Evolutionary conservation across 768 basidiomycete genomes (phyloP), one percentile per base, ranked within the genome.

Genomic region (Leccinum disarticulatum): DNA sequence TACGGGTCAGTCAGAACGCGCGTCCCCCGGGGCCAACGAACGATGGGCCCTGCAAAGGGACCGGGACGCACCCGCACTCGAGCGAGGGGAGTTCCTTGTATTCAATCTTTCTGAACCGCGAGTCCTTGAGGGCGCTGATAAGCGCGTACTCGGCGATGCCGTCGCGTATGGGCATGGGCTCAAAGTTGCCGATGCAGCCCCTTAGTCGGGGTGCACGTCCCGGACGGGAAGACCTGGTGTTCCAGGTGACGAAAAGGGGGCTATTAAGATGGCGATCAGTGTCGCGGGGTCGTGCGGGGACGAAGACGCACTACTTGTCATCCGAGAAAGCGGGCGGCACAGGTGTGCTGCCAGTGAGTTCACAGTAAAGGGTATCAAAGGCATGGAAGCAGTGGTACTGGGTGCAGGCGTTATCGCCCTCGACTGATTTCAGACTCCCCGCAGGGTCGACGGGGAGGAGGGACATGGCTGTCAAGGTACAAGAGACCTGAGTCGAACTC

Each of bases 171-270:
- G 86, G 75, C 72, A 87, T 80, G 11, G 91, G 81, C 35, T 88
- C 85, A 68, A 99, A 99, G 74, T 84, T 94, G 68, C 96, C 96
- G 66, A 99, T 98, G 76, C 96, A 99, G 51, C 96, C 96, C 55
- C 96, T 79, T 61, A 99, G 79, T 59, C 83, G 80, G 49, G 85
- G 79, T 22, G 82, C 71, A 59, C 84, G 82, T 33, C 85, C 86
- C 19, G 84, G 77, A 58, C 83, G 85, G 58, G 80, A 80, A 33
- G 83, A 80, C 60, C 82, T 83, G 49, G 84, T 88, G 74, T 93
- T 95, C 95, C 95, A 99, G 6, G 96, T 98, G 33, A 98, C 93
- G 74, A 99, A 99, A 57, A 99, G 80, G 13, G 95, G 94, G 74
- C 73, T 74, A 15, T 41, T 19, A 52, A 7, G 31, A 41, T 31